Conservation (phyloP, 2,329 filamentous ascomycete species). For the Aspergillus candidus region DNA sequence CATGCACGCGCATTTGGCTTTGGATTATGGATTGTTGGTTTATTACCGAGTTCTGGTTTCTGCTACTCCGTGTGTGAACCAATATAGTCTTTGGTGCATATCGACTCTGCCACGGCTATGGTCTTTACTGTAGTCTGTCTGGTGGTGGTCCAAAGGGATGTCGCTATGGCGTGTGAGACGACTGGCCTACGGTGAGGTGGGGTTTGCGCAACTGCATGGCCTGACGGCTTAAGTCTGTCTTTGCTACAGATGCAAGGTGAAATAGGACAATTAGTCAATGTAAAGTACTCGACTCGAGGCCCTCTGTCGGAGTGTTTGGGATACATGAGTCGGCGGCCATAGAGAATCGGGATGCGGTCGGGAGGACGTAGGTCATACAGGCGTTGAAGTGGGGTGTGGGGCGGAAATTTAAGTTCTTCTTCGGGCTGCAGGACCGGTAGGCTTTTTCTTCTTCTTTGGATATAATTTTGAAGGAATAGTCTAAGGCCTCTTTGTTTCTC, state of each 20-base stretch:
- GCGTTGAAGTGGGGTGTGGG: constrained; percentile 22
- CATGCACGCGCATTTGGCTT: too few species aligned
- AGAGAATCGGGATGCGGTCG: constrained; percentile 56
- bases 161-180: too few species aligned
- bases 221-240: constrained; percentile 59
- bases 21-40: too few species aligned
- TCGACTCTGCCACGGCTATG: too few species aligned
- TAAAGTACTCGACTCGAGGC: constrained; percentile 55
- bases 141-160: too few species aligned
- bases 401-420: too few species aligned
- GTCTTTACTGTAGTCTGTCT: too few species aligned
- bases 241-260: constrained; percentile 41
- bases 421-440: constrained; percentile 1
- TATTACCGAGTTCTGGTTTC: too few species aligned
- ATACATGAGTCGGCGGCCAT: constrained; percentile 63
- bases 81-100: too few species aligned
- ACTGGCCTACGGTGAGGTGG: constrained; percentile 22
- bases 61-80: too few species aligned
- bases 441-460: background rate
- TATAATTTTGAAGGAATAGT: too few species aligned
- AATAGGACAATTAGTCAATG: constrained; percentile 39
- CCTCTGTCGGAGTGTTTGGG: constrained; percentile 58
- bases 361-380: constrained; percentile 42
- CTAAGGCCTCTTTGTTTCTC: too few species aligned
- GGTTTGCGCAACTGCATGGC: constrained; percentile 53